phyloP scores from a whole-genome alignment of 2,329 filamentous ascomycete species.

The Juglanconis juglandina region DNA sequence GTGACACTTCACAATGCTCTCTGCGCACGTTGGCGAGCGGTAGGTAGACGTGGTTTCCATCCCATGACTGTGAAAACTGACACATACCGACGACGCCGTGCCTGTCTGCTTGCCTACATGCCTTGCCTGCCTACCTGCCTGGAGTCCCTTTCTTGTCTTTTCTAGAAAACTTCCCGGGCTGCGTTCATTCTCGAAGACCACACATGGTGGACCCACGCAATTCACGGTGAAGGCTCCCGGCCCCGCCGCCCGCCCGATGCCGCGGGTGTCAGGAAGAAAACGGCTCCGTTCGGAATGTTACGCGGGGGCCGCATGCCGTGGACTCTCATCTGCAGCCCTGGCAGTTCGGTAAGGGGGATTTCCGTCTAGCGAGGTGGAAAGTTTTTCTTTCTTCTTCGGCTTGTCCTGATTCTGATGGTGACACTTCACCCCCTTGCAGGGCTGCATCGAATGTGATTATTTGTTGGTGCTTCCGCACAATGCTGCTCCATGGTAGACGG shows the following conservation, averaged over 20 bases:
- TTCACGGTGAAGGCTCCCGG: neutral
- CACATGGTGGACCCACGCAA: neutral
- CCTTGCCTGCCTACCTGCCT: neutral
- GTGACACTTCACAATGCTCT: slow-evolving; percentile 14
- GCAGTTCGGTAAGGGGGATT: neutral
- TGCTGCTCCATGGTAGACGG: neutral
- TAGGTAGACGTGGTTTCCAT: slow-evolving; percentile 1
- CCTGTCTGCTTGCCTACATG: neutral
- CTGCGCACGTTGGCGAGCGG: slow-evolving; percentile 5
- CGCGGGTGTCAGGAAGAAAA: neutral
- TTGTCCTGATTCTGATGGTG: neutral
- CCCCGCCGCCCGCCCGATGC: neutral
- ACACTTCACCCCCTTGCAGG: neutral
- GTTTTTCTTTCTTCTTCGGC: neutral
- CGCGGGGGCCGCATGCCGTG: neutral
- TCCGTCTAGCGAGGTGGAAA: neutral
- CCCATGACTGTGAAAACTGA: neutral
- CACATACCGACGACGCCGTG: slow-evolving; percentile 3
- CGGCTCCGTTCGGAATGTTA: slow-evolving; percentile 8
- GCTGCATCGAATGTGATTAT: neutral
- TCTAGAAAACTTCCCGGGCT: neutral
- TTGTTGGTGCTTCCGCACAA: neutral
- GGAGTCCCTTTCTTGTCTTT: too few relatives aligned
- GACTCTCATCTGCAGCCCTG: neutral
- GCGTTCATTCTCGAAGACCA: neutral